A percentile compares a stretch with the other conserved stretches of the same genome.
Conservation (phyloP, 2,329 filamentous ascomycete species). For the Nemania sp. region DNA sequence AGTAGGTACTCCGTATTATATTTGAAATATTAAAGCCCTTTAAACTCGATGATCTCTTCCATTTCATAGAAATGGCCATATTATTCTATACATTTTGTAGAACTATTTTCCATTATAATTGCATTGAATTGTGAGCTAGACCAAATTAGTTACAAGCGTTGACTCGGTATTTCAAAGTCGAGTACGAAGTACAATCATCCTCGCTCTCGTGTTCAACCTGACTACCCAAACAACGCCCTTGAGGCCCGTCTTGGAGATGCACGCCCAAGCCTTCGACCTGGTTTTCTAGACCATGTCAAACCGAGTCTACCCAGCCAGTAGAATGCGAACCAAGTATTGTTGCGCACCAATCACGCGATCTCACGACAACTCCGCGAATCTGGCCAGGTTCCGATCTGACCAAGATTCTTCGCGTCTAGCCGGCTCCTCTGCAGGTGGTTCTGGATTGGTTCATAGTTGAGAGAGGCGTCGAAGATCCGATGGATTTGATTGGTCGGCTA, state of each 20-base stretch:
- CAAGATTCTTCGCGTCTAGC: not conserved
- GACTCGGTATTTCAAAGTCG: no score
- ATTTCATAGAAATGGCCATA: no score
- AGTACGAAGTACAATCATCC: not conserved
- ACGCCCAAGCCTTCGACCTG: not conserved
- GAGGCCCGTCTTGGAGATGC: not conserved
- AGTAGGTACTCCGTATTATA: no score
- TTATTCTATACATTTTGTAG: no score
- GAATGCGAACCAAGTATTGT: not conserved
- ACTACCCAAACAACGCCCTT: not conserved
- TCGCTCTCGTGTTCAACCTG: not conserved
- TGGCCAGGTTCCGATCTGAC: slow-evolving; percentile 3
- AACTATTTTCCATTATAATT: no score
- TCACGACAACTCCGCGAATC: not conserved
- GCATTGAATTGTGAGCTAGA: no score
- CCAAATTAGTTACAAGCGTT: no score
- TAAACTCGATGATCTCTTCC: no score
- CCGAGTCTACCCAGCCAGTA: not conserved
- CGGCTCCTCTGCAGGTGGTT: slow-evolving; percentile 2
- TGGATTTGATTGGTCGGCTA: slow-evolving; percentile 23
- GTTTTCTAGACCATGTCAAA: not conserved
- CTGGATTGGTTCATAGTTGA: slow-evolving; percentile 10
- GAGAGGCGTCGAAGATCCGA: not conserved
- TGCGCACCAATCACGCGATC: not conserved
- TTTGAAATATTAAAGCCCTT: no score